Evolutionary conservation across 257 asterid genomes (phyloP).

Genomic region (Voacanga thouarsii): DNA sequence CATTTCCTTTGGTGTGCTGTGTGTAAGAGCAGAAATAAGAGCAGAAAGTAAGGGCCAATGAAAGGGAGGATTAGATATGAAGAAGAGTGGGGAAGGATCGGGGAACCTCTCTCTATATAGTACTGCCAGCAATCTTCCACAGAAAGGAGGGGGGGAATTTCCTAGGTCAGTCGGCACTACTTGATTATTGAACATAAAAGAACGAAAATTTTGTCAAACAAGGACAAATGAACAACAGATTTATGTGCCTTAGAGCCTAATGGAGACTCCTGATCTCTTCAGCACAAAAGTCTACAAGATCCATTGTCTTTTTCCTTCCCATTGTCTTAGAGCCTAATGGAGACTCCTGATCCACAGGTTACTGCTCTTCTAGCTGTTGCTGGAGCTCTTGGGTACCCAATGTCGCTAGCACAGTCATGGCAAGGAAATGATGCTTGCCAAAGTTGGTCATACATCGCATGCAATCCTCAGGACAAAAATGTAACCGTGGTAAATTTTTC

Average conservation of each 20-base stretch:
- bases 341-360: constrained; percentile 85
- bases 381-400: constrained; percentile 67
- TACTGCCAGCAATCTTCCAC: background rate
- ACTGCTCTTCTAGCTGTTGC: constrained; percentile 72
- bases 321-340: too few species aligned
- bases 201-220: background rate
- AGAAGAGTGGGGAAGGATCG: background rate
- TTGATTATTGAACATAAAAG: too few species aligned
- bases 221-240: background rate
- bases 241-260: background rate
- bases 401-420: constrained; percentile 75
- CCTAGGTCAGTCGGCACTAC: background rate
- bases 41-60: background rate
- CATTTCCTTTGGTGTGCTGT: constrained; percentile 16
- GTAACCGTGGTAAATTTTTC: constrained; percentile 57
- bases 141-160: background rate
- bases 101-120: background rate
- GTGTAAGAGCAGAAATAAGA: too few species aligned
- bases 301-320: background rate
- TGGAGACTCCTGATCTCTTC: background rate
- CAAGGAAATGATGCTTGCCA: constrained; percentile 66
- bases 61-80: background rate
- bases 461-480: constrained; percentile 58
- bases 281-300: background rate
- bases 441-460: constrained; percentile 53